Conservation (phyloP, 768 basidiomycete genomes). For the Pisolithus orientalis region DNA sequence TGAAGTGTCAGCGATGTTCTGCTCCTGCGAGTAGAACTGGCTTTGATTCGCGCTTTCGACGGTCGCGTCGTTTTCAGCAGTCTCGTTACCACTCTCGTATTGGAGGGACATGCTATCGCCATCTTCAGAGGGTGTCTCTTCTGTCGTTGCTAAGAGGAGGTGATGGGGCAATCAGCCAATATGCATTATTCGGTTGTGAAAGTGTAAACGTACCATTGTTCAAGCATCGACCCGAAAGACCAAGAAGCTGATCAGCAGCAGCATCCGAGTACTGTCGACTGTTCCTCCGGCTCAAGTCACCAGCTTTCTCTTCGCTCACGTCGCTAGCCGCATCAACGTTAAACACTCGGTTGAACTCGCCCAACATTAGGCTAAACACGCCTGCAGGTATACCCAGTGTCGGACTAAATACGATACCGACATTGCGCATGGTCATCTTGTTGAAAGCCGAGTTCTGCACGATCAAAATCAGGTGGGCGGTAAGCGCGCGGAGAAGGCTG, state of each 20-base stretch:
- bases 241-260: constrained; percentile 78
- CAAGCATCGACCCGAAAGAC: constrained; percentile 64
- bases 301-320: constrained; percentile 21
- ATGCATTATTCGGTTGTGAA: neutral
- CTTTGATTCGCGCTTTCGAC: constrained; percentile 36
- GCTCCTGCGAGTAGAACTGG: constrained; percentile 28
- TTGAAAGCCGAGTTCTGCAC: constrained; percentile 85
- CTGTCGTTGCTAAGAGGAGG: constrained; percentile 33
- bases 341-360: constrained; percentile 90
- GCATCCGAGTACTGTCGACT: constrained; percentile 79
- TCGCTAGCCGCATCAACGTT: constrained; percentile 53
- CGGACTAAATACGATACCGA: constrained; percentile 97
- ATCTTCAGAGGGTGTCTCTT: constrained; percentile 64
- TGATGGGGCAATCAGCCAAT: constrained; percentile 1
- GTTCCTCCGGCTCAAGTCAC: constrained; percentile 59
- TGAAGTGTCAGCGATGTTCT: constrained; percentile 8
- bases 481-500: constrained; percentile 87
- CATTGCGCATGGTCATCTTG: constrained; percentile 99
- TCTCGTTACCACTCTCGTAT: constrained; percentile 73
- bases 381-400: constrained; percentile 97
- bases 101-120: constrained; percentile 61
- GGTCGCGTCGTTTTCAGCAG: constrained; percentile 51
- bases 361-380: constrained; percentile 91
- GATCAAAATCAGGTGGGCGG: constrained; percentile 90
- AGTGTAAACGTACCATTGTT: constrained; percentile 42